phyloP scores from a whole-genome alignment of 495 filamentous ascomycete species.

The Terfezia claveryi region DNA sequence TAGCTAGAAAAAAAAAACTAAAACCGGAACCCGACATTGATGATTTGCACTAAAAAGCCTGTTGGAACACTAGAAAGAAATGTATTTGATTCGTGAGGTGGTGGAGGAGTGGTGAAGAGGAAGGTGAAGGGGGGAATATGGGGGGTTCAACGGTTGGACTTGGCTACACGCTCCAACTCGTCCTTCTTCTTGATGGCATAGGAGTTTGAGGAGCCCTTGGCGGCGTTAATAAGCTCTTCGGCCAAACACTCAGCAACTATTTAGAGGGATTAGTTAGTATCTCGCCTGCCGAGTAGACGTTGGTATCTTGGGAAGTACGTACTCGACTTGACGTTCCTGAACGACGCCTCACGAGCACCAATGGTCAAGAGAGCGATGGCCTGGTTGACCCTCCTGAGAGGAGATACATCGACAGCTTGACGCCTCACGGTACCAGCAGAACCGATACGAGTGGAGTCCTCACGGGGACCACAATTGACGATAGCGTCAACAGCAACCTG shows the following conservation, averaged over 20 bases:
- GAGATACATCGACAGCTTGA: conserved; percentile 99
- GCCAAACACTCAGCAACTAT: conserved; percentile 77
- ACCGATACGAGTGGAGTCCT: conserved; percentile 99
- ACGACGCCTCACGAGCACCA: conserved; percentile 87
- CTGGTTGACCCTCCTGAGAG: conserved; percentile 98
- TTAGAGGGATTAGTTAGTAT: background rate
- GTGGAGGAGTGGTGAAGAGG: too few species aligned
- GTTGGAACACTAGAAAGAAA: too few species aligned
- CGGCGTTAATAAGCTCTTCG: conserved; percentile 99
- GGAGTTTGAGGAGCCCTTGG: conserved; percentile 98
- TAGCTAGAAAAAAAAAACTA: too few species aligned
- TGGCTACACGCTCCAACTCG: conserved; percentile 99
- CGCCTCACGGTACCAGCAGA: conserved; percentile 97
- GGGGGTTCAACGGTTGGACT: conserved; percentile 78
- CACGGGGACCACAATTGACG: conserved; percentile 98
- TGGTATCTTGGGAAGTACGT: conserved; percentile 10
- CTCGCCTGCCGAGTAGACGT: background rate
- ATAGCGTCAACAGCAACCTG: conserved; percentile 98
- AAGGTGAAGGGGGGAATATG: too few species aligned
- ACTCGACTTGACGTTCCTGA: conserved; percentile 94
- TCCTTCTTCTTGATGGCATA: conserved; percentile 99
- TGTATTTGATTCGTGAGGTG: too few species aligned
- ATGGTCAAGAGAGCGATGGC: conserved; percentile 93
- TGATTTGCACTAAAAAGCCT: too few species aligned
- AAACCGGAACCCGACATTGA: too few species aligned